phyloP scores from a whole-genome alignment of 2,329 filamentous ascomycete species.

The Venturia effusa region DNA sequence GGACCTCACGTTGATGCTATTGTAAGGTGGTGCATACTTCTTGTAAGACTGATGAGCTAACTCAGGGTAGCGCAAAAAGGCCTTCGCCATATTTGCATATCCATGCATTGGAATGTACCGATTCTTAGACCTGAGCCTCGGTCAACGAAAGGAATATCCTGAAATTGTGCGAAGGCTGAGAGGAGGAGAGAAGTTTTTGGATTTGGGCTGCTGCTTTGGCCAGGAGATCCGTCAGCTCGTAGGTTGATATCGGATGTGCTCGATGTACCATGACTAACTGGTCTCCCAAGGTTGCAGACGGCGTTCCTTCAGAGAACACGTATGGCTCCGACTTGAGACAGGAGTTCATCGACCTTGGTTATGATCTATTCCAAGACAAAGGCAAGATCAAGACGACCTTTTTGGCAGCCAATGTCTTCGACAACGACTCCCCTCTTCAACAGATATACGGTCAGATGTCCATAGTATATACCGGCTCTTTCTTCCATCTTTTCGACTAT shows the following conservation, averaged over 20 bases:
- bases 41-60: neutral
- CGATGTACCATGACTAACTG: neutral
- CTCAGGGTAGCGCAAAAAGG: conserved; percentile 3
- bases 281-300: conserved; percentile 13
- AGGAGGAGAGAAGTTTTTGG: conserved; percentile 26
- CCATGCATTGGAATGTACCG: conserved; percentile 27
- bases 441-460: conserved; percentile 23
- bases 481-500: conserved; percentile 32
- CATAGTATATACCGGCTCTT: conserved; percentile 30
- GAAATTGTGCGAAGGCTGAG: conserved; percentile 26
- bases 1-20: conserved; percentile 9
- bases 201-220: conserved; percentile 35
- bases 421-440: conserved; percentile 18
- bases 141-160: conserved; percentile 18
- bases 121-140: conserved; percentile 25
- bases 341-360: conserved; percentile 45
- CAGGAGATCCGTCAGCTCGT: conserved; percentile 35
- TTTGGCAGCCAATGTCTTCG: conserved; percentile 40
- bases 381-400: conserved; percentile 38
- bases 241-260: neutral
- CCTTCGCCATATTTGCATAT: conserved; percentile 17
- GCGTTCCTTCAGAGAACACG: conserved; percentile 28
- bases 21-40: neutral
- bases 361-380: conserved; percentile 22
- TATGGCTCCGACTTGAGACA: conserved; percentile 28